phyloP scores from a whole-genome alignment of 768 basidiomycete species.

The Leucogyrophana mollusca region DNA sequence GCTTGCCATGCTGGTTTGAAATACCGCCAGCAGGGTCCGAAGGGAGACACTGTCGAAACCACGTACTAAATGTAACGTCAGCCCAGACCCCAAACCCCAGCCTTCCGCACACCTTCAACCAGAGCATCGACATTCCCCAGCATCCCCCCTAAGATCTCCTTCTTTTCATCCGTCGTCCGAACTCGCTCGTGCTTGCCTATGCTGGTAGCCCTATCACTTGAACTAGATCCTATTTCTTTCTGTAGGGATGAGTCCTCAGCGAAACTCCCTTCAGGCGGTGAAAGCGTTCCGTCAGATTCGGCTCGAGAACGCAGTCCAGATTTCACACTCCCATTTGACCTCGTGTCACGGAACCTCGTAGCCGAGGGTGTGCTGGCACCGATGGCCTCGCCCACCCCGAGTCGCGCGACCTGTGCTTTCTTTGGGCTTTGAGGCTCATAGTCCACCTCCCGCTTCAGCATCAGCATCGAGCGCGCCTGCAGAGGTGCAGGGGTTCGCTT shows the following conservation, averaged over 20 bases:
- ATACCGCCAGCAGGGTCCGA: too few species aligned
- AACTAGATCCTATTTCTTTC: background rate
- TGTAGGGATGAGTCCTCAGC: background rate
- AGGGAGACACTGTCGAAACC: too few species aligned
- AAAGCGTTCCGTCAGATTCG: background rate
- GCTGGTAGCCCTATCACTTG: conserved; percentile 19
- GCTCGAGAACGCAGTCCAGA: background rate
- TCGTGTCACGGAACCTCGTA: conserved; percentile 9
- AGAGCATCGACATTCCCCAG: conserved; percentile 90
- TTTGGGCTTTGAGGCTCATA: conserved; percentile 72
- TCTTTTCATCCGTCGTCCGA: conserved; percentile 80
- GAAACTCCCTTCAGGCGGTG: background rate
- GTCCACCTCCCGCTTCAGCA: conserved; percentile 72
- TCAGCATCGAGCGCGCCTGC: conserved; percentile 53
- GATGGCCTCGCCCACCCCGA: conserved; percentile 30
- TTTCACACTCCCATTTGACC: background rate
- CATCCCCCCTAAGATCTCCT: conserved; percentile 74
- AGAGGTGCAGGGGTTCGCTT: conserved; percentile 21
- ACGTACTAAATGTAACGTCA: conserved; percentile 15
- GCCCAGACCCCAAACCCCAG: conserved; percentile 82
- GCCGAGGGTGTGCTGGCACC: conserved; percentile 11
- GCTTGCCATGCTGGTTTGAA: too few species aligned
- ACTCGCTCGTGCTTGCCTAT: conserved; percentile 13
- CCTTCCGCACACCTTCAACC: conserved; percentile 82
- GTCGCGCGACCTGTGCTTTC: conserved; percentile 38